Conservation (phyloP, 2,329 filamentous ascomycete species). For the Microdochium trichocladiopsis region DNA sequence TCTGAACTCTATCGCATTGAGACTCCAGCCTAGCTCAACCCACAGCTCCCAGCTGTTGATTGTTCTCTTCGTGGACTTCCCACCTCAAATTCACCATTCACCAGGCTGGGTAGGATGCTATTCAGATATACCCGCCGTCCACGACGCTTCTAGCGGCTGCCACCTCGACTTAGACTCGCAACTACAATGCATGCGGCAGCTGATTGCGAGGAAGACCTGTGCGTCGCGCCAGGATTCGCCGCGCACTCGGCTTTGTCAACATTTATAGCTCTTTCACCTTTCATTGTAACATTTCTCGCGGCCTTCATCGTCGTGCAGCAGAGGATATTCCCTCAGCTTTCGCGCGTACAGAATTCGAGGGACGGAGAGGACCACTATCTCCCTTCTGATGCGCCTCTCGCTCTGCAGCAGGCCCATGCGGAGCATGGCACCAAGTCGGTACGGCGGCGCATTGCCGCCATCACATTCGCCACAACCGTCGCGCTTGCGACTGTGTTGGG, state of each 20-base stretch:
- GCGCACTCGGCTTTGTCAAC: conserved; percentile 35
- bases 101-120: neutral
- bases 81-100: neutral
- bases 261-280: conserved; percentile 58
- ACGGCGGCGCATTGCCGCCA: conserved; percentile 45
- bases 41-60: too few species aligned
- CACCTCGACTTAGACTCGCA: neutral
- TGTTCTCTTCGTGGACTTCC: too few species aligned
- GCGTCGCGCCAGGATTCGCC: conserved; percentile 36
- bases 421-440: conserved; percentile 48
- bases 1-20: neutral
- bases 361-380: conserved; percentile 57
- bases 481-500: conserved; percentile 71
- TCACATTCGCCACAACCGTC: conserved; percentile 70
- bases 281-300: conserved; percentile 61
- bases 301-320: conserved; percentile 57
- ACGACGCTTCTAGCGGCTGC: neutral
- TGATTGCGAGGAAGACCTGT: conserved; percentile 52
- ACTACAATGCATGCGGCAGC: conserved; percentile 24
- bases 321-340: conserved; percentile 67
- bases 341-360: conserved; percentile 40
- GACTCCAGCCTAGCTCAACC: too few species aligned
- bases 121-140: neutral
- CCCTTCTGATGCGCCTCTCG: conserved; percentile 53
- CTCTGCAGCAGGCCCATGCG: conserved; percentile 50